Conservation (phyloP, 2,329 filamentous ascomycete species). For the Pezicula carpinea region DNA sequence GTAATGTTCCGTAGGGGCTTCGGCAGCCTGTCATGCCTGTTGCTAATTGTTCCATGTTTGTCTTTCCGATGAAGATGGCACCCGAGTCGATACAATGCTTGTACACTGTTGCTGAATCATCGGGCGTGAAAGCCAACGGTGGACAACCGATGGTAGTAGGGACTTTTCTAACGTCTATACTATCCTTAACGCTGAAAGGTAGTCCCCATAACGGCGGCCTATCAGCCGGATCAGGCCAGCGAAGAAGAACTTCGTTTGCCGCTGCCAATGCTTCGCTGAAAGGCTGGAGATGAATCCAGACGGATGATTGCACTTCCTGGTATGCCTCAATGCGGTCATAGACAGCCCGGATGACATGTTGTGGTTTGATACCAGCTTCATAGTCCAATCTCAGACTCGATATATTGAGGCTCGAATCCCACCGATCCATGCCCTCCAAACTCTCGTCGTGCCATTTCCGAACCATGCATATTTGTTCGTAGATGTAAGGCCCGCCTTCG, state of each 20-base stretch:
- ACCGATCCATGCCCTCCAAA: conserved; percentile 11
- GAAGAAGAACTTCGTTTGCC: conserved; percentile 35
- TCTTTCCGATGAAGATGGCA: conserved; percentile 53
- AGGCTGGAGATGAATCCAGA: conserved; percentile 45
- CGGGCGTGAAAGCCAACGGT: conserved; percentile 41
- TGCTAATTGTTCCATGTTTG: conserved; percentile 49
- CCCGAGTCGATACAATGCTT: conserved; percentile 44
- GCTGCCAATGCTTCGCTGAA: conserved; percentile 35
- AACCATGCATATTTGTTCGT: conserved; percentile 25
- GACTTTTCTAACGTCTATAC: conserved; percentile 41
- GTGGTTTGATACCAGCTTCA: conserved; percentile 21
- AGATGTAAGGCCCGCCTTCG: conserved; percentile 10
- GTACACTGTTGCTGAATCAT: conserved; percentile 39
- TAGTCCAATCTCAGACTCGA: conserved; percentile 20
- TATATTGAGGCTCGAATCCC: conserved; percentile 25
- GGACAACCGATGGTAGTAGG: conserved; percentile 42
- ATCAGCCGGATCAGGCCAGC: conserved; percentile 33
- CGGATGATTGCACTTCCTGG: conserved; percentile 38
- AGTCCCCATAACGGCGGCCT: conserved; percentile 46
- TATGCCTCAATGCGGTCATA: conserved; percentile 34
- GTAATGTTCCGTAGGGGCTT: conserved; percentile 45
- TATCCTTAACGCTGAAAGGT: conserved; percentile 47
- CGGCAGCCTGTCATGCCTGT: conserved; percentile 52
- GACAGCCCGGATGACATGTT: conserved; percentile 21
- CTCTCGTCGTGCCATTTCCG: conserved; percentile 6